A percentile compares a stretch with the other conserved stretches of the same genome.
Conservation (phyloP, 1,284 basidiomycete species). For the Peniophora sp. region DNA sequence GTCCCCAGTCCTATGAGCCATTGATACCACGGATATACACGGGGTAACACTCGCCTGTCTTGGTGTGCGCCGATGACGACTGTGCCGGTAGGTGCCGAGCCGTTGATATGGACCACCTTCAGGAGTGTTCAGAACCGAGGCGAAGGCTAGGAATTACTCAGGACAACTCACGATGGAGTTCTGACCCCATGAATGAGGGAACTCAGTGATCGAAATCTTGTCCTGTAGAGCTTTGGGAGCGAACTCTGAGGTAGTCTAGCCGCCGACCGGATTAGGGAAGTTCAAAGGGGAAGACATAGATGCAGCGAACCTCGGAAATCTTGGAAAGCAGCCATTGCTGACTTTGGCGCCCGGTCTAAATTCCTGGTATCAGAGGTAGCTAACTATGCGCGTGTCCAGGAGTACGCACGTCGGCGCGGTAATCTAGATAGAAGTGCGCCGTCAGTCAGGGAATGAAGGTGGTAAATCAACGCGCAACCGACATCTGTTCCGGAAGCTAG, state of each 20-base stretch:
- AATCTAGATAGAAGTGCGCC: conserved; percentile 38
- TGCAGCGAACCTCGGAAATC: conserved; percentile 52
- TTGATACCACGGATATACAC: conserved; percentile 7
- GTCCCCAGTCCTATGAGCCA: conserved; percentile 8
- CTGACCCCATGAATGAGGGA: conserved; percentile 89
- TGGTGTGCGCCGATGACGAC: conserved; percentile 83
- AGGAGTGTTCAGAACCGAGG: conserved; percentile 10
- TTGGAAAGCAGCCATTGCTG: conserved; percentile 79
- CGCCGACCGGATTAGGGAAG: conserved; percentile 9
- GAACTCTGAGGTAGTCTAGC: conserved; percentile 57
- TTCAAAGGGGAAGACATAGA: conserved; percentile 5
- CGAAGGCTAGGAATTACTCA: conserved; percentile 1
- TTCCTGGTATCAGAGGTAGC: conserved; percentile 11
- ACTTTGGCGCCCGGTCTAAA: conserved; percentile 68
- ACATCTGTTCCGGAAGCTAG: conserved; percentile 68
- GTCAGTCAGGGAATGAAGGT: conserved; percentile 17
- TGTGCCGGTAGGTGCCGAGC: conserved; percentile 47
- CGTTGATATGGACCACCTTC: conserved; percentile 68
- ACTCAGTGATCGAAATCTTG: conserved; percentile 68
- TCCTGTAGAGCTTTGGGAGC: conserved; percentile 48
- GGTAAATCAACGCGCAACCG: conserved; percentile 35
- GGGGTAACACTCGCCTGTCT: conserved; percentile 52
- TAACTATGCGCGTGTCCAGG: conserved; percentile 6
- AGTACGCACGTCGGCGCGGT: conserved; percentile 60
- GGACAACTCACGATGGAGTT: conserved; percentile 65